Evolutionary conservation across 1,284 basidiomycete genomes (phyloP).

Genomic region (Cryptococcus sp.): DNA sequence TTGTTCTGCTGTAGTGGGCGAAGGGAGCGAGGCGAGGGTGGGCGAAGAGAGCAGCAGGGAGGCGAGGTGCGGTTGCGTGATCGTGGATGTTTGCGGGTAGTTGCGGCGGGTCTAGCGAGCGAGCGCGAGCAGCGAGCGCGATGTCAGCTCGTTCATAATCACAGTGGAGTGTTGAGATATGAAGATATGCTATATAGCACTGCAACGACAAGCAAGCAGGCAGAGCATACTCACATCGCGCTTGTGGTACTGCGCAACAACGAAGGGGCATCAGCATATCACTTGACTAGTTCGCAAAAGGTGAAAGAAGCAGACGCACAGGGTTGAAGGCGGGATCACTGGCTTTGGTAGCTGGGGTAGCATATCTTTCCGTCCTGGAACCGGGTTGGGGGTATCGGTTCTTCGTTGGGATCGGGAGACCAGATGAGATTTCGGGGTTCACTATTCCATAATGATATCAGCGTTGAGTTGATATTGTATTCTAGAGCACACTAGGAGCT

Average conservation of each 20-base stretch:
- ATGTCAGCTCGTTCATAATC: no score
- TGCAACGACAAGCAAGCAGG: not conserved
- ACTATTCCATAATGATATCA: constrained; percentile 51
- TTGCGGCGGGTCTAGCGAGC: constrained; percentile 62
- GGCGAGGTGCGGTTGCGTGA: constrained; percentile 78
- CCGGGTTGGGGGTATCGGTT: constrained; percentile 84
- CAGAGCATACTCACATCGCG: constrained; percentile 66
- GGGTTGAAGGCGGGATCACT: constrained; percentile 50
- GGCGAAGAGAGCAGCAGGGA: constrained; percentile 80
- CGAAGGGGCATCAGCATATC: not conserved
- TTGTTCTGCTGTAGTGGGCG: constrained; percentile 57
- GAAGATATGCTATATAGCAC: not conserved
- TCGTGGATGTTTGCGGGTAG: constrained; percentile 82
- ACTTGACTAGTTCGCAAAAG: not conserved
- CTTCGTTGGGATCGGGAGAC: constrained; percentile 73
- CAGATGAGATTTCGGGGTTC: constrained; percentile 88
- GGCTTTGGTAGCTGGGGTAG: constrained; percentile 85
- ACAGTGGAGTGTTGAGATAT: not conserved
- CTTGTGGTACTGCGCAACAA: constrained; percentile 70
- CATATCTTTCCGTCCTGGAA: constrained; percentile 80
- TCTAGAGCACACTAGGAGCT: not conserved
- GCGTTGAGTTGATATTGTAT: not conserved
- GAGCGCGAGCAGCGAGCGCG: no score
- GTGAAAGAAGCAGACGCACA: constrained; percentile 9
- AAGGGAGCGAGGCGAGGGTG: constrained; percentile 69